Conservation (phyloP, 768 basidiomycete species). For the Mycena rebaudengoi region DNA sequence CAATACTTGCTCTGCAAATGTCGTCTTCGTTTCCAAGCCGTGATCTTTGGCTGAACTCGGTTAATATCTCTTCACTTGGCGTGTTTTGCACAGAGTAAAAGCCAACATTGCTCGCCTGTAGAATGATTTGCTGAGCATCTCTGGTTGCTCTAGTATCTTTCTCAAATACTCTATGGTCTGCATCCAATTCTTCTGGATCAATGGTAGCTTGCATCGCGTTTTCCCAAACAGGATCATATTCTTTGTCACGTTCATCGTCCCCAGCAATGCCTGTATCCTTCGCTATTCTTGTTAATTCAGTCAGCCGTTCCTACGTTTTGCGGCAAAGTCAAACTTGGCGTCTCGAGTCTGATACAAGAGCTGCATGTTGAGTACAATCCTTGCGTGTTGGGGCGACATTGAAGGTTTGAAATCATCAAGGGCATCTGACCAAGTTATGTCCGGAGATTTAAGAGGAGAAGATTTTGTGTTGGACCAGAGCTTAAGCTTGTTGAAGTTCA, state of each 20-base stretch:
- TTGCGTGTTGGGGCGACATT: not conserved
- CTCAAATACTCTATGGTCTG: not conserved
- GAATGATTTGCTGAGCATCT: not conserved
- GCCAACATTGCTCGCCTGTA: not conserved
- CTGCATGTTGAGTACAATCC: slow-evolving; percentile 12
- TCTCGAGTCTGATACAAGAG: slow-evolving; percentile 15
- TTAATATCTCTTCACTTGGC: not conserved
- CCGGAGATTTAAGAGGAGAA: not conserved
- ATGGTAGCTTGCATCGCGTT: not conserved
- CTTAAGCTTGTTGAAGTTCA: no score
- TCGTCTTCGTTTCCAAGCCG: not conserved
- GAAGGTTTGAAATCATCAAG: not conserved
- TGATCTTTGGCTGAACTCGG: not conserved
- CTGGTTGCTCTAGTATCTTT: not conserved
- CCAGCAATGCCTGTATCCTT: not conserved
- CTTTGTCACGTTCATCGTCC: not conserved
- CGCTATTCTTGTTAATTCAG: not conserved
- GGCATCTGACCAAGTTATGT: not conserved
- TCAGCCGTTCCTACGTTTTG: not conserved
- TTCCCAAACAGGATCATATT: slow-evolving; percentile 5
- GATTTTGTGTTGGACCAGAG: slow-evolving; percentile 2
- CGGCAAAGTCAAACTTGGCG: slow-evolving; percentile 13
- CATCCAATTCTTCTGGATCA: not conserved
- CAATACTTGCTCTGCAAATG: not conserved
- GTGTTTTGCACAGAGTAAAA: not conserved